A percentile compares a stretch with the other conserved stretches of the same genome.
phyloP scores from a whole-genome alignment of 352 stramenopile genomes.

The Phytophthora pluvialis region DNA sequence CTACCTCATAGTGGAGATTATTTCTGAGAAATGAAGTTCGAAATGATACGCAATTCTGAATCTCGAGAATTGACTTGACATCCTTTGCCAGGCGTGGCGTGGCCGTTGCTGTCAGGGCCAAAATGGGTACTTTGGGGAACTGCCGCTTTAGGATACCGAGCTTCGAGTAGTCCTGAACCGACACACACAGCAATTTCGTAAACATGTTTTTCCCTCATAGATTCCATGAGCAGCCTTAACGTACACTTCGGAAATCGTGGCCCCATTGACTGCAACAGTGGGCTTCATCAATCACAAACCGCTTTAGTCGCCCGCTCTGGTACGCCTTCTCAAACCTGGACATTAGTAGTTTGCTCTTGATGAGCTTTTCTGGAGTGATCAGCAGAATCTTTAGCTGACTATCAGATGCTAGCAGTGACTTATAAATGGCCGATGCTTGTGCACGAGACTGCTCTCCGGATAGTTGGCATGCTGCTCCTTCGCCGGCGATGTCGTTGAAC shows the following conservation, averaged over 20 bases:
- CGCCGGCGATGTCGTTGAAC: constrained; percentile 72
- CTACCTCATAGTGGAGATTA: constrained; percentile 92
- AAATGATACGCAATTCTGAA: constrained; percentile 85
- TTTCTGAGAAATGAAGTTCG: constrained; percentile 89
- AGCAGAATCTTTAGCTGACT: constrained; percentile 83
- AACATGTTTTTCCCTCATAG: constrained; percentile 1
- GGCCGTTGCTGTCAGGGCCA: constrained; percentile 92
- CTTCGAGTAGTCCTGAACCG: constrained; percentile 90
- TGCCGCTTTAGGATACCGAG: constrained; percentile 90
- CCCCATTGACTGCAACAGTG: constrained; percentile 89
- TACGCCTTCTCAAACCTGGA: constrained; percentile 92
- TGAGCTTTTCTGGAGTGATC: constrained; percentile 94
- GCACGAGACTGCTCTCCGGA: constrained; percentile 61
- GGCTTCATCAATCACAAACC: constrained; percentile 95
- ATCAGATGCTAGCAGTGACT: constrained; percentile 81
- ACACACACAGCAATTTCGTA: not conserved
- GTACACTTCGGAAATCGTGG: constrained; percentile 81
- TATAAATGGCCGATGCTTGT: constrained; percentile 68
- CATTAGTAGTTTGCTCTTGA: constrained; percentile 89
- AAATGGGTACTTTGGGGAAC: constrained; percentile 90
- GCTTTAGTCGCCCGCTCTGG: constrained; percentile 72
- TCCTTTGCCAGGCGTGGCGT: constrained; percentile 76
- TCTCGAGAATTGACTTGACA: constrained; percentile 80
- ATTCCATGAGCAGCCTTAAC: constrained; percentile 1
- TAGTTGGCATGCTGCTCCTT: constrained; percentile 54